Percentiles rank a stretch among this genome's conserved stretches.
These are phyloP conservation scores for Xerocomus potaroensis DNA, from an alignment of 768 basidiomycete genomes.

Conservation along the genomic window DNA sequence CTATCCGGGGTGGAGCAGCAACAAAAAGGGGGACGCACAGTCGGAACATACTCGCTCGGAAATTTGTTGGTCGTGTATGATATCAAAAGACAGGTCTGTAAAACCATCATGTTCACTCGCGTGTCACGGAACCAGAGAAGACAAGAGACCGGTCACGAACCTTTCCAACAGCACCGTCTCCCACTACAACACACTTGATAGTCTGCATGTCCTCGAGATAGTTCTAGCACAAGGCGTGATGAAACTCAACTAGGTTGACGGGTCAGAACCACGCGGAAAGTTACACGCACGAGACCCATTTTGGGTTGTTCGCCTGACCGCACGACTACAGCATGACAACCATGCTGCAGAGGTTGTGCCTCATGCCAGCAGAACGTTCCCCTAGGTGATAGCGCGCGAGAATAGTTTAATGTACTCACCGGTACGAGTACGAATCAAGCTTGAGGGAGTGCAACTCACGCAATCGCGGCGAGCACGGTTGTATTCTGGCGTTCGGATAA, in stretches of 20 bases:
- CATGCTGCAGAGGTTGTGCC: constrained; percentile 25
- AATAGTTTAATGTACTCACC: constrained; percentile 17
- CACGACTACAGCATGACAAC: constrained; percentile 30
- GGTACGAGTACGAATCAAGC: constrained; percentile 13
- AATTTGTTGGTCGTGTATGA: constrained; percentile 98
- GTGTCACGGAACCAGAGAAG: neutral
- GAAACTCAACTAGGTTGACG: constrained; percentile 9
- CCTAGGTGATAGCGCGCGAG: constrained; percentile 4
- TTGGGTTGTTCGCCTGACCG: constrained; percentile 14
- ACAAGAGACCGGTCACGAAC: constrained; percentile 42
- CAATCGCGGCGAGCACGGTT: constrained; percentile 29
- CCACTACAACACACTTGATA: constrained; percentile 96
- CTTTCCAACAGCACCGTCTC: constrained; percentile 98
- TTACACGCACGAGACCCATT: constrained; percentile 24
- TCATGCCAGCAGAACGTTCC: constrained; percentile 9
- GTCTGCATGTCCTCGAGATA: constrained; percentile 68
- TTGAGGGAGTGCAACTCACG: constrained; percentile 19
- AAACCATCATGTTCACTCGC: constrained; percentile 3
- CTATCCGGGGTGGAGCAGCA: constrained; percentile 10
- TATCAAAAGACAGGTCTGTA: constrained; percentile 90
- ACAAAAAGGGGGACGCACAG: constrained; percentile 52
- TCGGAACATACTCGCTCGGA: constrained; percentile 98
- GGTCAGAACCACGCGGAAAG: constrained; percentile 19
- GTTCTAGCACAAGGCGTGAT: constrained; percentile 16
- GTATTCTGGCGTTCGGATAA: constrained; percentile 19